Conservation (phyloP, 1,139 yeast species). For the Suhomyces kunorum region DNA sequence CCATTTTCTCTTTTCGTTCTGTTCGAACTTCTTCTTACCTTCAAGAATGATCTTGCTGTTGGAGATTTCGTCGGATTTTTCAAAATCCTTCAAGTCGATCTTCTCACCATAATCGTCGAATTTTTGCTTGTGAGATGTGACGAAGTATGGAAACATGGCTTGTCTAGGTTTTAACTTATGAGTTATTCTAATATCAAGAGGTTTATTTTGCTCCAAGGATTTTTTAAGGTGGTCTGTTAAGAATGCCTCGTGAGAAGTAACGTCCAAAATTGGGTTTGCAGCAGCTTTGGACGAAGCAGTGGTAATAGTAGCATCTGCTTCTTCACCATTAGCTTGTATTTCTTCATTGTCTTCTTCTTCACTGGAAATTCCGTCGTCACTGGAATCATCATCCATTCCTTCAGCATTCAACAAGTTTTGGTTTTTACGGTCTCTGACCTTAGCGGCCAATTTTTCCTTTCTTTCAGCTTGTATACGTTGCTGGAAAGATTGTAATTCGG, state of each 20-base stretch:
- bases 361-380: conserved; percentile 24
- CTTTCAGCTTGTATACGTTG: conserved; percentile 44
- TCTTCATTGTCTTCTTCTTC: conserved; percentile 8
- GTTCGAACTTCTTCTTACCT: conserved; percentile 30
- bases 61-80: conserved; percentile 54
- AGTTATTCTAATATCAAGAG: conserved; percentile 68
- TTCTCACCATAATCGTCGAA: conserved; percentile 86
- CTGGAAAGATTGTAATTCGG: conserved; percentile 52
- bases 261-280: conserved; percentile 25
- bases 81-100: conserved; percentile 64
- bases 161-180: conserved; percentile 58
- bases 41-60: conserved; percentile 37
- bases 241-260: conserved; percentile 45
- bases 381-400: conserved; percentile 36
- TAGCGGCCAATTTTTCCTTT: conserved; percentile 50
- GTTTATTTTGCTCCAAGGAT: conserved; percentile 39
- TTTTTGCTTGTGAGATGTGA: conserved; percentile 53
- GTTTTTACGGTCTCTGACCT: conserved; percentile 58
- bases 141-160: conserved; percentile 73
- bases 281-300: neutral
- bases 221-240: conserved; percentile 43
- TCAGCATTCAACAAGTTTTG: conserved; percentile 53
- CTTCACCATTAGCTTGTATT: conserved; percentile 1
- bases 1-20: conserved; percentile 39
- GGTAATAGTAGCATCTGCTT: conserved; percentile 16